Evolutionary conservation across 1,139 yeast species (phyloP).

Genomic region (Taiozyma sp.): DNA sequence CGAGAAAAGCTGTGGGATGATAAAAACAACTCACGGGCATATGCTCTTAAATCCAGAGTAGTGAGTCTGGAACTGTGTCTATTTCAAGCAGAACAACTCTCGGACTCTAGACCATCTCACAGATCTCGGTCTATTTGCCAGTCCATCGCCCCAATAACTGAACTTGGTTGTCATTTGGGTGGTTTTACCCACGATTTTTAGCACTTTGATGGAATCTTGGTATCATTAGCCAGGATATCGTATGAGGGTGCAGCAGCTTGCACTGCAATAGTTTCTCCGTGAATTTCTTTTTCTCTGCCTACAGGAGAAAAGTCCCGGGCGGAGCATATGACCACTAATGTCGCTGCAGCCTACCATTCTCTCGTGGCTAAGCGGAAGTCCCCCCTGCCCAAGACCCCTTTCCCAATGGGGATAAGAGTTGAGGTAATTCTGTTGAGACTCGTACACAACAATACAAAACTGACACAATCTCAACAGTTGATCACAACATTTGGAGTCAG

Average conservation of each 20-base stretch:
- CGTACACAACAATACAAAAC: not conserved
- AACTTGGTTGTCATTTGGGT: not conserved
- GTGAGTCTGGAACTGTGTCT: not conserved
- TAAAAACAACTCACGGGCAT: not conserved
- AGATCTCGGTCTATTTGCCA: not conserved
- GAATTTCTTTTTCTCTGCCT: not conserved
- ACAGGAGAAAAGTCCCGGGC: too few species aligned
- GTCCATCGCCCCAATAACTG: not conserved
- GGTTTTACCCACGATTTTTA: not conserved
- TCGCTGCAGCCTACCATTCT: too few species aligned
- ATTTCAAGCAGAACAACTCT: not conserved
- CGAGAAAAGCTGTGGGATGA: not conserved
- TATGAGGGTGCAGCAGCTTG: not conserved
- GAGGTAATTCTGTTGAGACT: not conserved
- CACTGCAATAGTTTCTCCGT: not conserved
- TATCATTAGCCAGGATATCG: not conserved
- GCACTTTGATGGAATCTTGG: not conserved
- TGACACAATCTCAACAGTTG: not conserved
- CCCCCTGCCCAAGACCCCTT: not conserved
- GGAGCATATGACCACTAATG: too few species aligned
- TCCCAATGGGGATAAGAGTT: not conserved
- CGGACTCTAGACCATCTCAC: not conserved
- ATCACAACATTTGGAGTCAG: too few species aligned
- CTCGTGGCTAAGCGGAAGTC: not conserved
- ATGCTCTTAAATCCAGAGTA: too few species aligned